Percentiles rank a stretch among this genome's conserved stretches.
These are phyloP conservation scores for Sclerotinia nivalis DNA, from an alignment of 2,329 filamentous ascomycete genomes.

Conservation along the genomic window DNA sequence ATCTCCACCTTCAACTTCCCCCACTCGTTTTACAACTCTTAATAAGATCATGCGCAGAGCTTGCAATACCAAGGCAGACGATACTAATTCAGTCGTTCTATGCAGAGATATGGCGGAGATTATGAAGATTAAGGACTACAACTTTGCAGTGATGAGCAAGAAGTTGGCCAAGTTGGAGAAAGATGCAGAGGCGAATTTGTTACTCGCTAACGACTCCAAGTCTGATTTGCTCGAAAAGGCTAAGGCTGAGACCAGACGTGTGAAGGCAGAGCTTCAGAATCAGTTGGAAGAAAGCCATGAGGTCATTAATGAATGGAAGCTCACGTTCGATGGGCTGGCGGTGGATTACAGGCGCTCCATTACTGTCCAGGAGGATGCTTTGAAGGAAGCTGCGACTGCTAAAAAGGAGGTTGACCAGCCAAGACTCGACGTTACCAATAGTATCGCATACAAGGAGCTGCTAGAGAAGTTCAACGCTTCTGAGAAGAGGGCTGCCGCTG, in stretches of 20 bases:
- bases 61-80: too few species aligned
- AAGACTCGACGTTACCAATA: too few species aligned
- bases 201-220: neutral
- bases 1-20: neutral
- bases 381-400: neutral
- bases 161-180: neutral
- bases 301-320: too few species aligned
- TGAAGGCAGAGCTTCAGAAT: neutral
- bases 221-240: neutral
- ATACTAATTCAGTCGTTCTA: too few species aligned
- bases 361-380: neutral
- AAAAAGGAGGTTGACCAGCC: neutral
- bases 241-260: neutral
- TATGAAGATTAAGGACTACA: too few species aligned
- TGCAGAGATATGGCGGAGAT: too few species aligned
- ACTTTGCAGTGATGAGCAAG: too few species aligned
- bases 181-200: neutral
- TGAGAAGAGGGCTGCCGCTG: too few species aligned
- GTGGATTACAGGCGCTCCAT: too few species aligned
- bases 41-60: neutral
- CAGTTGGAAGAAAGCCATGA: neutral
- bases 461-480: neutral
- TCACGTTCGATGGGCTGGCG: too few species aligned
- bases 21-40: neutral
- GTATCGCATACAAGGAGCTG: neutral